A percentile compares a stretch with the other conserved stretches of the same genome.
phyloP scores from a whole-genome alignment of 2,329 filamentous ascomycete species.

The Colletotrichum sp. region DNA sequence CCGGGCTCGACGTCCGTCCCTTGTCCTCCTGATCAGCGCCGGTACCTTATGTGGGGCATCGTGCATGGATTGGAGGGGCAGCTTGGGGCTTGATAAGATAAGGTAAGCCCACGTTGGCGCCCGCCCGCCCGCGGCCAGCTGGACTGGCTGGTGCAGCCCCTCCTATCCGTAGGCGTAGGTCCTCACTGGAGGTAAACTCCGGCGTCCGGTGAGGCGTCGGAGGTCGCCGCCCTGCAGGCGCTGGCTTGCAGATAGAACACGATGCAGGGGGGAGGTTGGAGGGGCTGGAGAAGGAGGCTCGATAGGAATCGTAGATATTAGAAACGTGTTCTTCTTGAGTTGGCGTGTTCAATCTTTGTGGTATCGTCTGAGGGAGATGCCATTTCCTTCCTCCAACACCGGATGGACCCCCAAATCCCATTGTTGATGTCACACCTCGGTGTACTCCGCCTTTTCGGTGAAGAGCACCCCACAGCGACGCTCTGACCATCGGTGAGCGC shows the following conservation, averaged over 20 bases:
- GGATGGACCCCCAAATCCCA: not conserved
- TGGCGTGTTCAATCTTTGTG: not conserved
- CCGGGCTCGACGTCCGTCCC: constrained; percentile 9
- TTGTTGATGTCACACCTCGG: not conserved
- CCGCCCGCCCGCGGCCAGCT: not conserved
- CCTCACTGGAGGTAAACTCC: not conserved
- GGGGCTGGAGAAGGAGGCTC: not conserved
- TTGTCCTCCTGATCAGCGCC: constrained; percentile 20
- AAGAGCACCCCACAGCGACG: not conserved
- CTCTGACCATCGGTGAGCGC: not conserved
- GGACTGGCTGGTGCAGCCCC: not conserved
- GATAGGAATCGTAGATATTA: not conserved
- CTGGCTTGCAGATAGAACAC: not conserved
- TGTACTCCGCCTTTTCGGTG: constrained; percentile 14
- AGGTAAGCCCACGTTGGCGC: not conserved
- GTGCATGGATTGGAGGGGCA: constrained; percentile 13
- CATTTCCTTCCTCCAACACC: not conserved
- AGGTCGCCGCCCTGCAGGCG: constrained; percentile 11
- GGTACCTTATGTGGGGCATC: constrained; percentile 15
- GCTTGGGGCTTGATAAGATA: constrained; percentile 13
- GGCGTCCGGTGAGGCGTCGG: constrained; percentile 14
- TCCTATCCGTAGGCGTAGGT: not conserved
- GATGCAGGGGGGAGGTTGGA: not conserved
- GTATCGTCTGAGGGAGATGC: not conserved
- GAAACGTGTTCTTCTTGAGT: constrained; percentile 3